Conservation (phyloP, 2,329 filamentous ascomycete species). For the Neofusicoccum sp. region DNA sequence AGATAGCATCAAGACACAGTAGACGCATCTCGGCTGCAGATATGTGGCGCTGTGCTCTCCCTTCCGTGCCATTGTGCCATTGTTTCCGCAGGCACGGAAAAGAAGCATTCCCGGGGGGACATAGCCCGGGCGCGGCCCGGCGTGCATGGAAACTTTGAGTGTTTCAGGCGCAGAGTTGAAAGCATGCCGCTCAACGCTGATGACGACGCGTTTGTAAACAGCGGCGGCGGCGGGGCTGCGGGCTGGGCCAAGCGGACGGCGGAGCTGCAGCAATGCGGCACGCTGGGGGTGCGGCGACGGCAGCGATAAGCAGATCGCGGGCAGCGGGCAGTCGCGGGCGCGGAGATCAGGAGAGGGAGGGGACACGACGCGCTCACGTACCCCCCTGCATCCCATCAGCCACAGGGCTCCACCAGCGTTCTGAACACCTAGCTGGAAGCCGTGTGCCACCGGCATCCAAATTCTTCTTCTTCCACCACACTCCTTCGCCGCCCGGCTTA, state of each 20-base stretch:
- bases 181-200: neutral
- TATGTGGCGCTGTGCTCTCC: slow-evolving; percentile 2
- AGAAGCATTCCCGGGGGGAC: neutral
- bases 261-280: neutral
- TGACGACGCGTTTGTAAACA: neutral
- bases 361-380: slow-evolving; percentile 11
- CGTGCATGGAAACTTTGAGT: neutral
- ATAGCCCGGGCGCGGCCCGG: neutral
- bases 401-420: slow-evolving; percentile 4
- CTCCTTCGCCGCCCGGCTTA: slow-evolving; percentile 17
- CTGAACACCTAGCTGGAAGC: slow-evolving; percentile 20
- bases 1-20: neutral
- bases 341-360: slow-evolving; percentile 1
- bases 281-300: neutral
- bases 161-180: neutral
- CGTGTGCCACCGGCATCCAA: slow-evolving; percentile 19
- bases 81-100: slow-evolving; percentile 6
- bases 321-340: neutral
- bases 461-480: slow-evolving; percentile 19
- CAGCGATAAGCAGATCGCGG: neutral
- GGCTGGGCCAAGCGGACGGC: neutral
- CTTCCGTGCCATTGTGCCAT: slow-evolving; percentile 1
- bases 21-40: neutral
- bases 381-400: slow-evolving; percentile 14
- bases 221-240: neutral